A percentile compares a stretch with the other conserved stretches of the same genome.
These are phyloP conservation scores for Plasmopara viticola DNA, from an alignment of 352 stramenopile genomes.

Conservation along the genomic window DNA sequence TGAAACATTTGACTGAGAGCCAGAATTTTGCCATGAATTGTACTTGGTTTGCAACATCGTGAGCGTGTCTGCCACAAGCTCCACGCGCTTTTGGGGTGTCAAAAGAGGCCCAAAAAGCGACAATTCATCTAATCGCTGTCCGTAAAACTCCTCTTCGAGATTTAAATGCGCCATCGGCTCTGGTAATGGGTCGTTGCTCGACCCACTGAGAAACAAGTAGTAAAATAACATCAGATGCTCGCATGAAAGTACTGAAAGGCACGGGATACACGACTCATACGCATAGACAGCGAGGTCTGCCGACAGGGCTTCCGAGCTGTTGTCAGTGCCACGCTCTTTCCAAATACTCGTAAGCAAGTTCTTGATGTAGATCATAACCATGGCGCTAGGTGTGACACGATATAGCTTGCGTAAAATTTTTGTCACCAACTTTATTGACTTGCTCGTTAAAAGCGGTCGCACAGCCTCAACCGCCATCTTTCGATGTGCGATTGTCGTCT, in stretches of 20 bases:
- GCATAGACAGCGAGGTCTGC: conserved; percentile 50
- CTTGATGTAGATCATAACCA: conserved; percentile 69
- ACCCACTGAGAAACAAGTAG: conserved; percentile 34
- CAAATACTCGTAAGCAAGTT: conserved; percentile 38
- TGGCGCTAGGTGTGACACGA: conserved; percentile 44
- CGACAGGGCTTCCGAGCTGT: conserved; percentile 10
- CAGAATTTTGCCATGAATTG: conserved; percentile 28
- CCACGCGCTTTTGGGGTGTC: conserved; percentile 37
- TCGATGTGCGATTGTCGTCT: conserved; percentile 9
- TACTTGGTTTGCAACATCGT: conserved; percentile 40
- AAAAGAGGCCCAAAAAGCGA: conserved; percentile 36
- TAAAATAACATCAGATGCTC: conserved; percentile 68
- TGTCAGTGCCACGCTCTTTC: conserved; percentile 27
- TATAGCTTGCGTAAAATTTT: conserved; percentile 72
- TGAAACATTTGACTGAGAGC: conserved; percentile 23
- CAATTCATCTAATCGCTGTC: conserved; percentile 29
- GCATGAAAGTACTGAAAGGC: conserved; percentile 51
- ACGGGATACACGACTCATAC: conserved; percentile 64
- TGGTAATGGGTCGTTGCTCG: conserved; percentile 10
- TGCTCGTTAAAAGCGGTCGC: conserved; percentile 42
- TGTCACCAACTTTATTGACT: conserved; percentile 63
- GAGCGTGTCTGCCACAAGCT: conserved; percentile 42
- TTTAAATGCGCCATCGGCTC: conserved; percentile 19
- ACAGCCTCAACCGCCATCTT: conserved; percentile 38
- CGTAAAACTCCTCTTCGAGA: conserved; percentile 47